Evolutionary conservation across 2,329 filamentous ascomycete genomes (phyloP).

Genomic region (Graphiopsis chlorocephala): DNA sequence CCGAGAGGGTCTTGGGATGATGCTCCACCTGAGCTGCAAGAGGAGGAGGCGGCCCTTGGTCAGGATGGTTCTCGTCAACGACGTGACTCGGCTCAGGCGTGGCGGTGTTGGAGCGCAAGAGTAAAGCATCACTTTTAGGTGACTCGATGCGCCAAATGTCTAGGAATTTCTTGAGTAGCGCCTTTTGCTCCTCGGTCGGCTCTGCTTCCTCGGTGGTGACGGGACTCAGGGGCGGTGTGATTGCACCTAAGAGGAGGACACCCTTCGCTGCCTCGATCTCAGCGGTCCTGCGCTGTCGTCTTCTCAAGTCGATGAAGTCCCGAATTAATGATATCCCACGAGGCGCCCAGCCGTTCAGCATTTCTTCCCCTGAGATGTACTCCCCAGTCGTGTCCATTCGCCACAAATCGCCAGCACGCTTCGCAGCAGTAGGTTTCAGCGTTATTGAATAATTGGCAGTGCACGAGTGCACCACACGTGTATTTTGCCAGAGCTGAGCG

Average conservation of each 20-base stretch:
- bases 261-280: slow-evolving; percentile 77
- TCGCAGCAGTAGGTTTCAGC: slow-evolving; percentile 84
- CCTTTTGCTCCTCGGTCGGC: slow-evolving; percentile 35
- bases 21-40: slow-evolving; percentile 74
- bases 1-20: slow-evolving; percentile 67
- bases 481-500: slow-evolving; percentile 79
- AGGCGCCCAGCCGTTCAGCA: slow-evolving; percentile 78
- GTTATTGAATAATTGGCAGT: slow-evolving; percentile 82
- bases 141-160: slow-evolving; percentile 59
- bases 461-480: slow-evolving; percentile 81
- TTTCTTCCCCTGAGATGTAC: slow-evolving; percentile 94
- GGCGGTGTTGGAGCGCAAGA: slow-evolving; percentile 55
- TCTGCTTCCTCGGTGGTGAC: slow-evolving; percentile 20
- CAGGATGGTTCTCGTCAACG: slow-evolving; percentile 19
- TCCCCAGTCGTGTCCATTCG: slow-evolving; percentile 92
- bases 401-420: slow-evolving; percentile 90
- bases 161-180: slow-evolving; percentile 54
- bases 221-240: slow-evolving; percentile 47
- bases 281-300: slow-evolving; percentile 68
- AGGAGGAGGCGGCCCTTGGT: slow-evolving; percentile 52
- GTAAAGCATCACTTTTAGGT: slow-evolving; percentile 44
- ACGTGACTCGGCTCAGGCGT: slow-evolving; percentile 63
- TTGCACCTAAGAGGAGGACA: slow-evolving; percentile 46
- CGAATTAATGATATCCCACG: slow-evolving; percentile 86
- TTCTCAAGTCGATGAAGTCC: slow-evolving; percentile 75